phyloP scores from a whole-genome alignment of 208 protist species.

The Leishmania tropica region DNA sequence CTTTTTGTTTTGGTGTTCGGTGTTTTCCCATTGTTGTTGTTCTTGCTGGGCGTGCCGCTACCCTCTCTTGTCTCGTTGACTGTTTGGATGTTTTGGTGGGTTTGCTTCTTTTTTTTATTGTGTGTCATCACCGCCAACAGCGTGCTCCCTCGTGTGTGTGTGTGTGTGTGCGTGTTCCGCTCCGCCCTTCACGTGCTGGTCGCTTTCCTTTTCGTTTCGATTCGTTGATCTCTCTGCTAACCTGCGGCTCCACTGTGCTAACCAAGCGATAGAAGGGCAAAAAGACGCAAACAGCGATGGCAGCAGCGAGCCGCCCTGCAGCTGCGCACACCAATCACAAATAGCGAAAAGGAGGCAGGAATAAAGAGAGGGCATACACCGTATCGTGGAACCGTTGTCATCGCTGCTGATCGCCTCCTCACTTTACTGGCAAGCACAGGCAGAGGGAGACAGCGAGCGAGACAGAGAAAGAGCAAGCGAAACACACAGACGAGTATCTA shows the following conservation, averaged over 20 bases:
- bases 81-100: neutral
- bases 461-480: neutral
- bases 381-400: neutral
- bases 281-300: neutral
- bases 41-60: neutral
- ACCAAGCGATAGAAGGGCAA: neutral
- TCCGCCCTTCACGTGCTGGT: neutral
- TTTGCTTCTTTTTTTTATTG: neutral
- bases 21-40: neutral
- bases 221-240: neutral
- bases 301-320: neutral
- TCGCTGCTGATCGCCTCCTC: neutral
- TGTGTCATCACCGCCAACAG: neutral
- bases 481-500: neutral
- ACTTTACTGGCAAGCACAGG: neutral
- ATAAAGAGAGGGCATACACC: neutral
- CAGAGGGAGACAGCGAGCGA: neutral
- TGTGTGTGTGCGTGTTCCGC: too few relatives aligned
- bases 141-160: neutral
- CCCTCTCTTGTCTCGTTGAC: neutral
- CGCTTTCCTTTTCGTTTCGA: neutral
- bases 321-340: neutral
- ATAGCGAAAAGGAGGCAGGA: neutral
- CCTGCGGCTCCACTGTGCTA: neutral
- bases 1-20: neutral